Evolutionary conservation across 176 grass and related monocot species (phyloP).

Genomic region (Cenchrus americanus): DNA sequence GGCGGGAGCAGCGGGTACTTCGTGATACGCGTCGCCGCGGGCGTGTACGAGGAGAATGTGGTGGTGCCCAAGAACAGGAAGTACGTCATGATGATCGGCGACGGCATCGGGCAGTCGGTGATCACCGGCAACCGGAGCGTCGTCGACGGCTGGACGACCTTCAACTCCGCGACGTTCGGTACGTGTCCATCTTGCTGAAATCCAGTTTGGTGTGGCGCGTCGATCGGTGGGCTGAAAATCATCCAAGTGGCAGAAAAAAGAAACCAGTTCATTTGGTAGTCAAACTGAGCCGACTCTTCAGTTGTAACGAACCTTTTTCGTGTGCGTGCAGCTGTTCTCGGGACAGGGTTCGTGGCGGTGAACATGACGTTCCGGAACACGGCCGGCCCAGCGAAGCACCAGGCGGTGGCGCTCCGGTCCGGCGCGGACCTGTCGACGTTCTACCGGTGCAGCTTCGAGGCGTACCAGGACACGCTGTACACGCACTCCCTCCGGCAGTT

Average conservation of each 20-base stretch:
- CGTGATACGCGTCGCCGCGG: slow-evolving; percentile 71
- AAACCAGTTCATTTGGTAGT: not conserved
- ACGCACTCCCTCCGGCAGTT: slow-evolving; percentile 89
- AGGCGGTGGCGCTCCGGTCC: slow-evolving; percentile 81
- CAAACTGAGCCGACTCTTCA: slow-evolving; percentile 22
- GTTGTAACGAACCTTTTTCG: not conserved
- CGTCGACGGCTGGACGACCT: slow-evolving; percentile 90
- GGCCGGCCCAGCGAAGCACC: slow-evolving; percentile 72
- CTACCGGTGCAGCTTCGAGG: slow-evolving; percentile 97
- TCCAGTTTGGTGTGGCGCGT: not conserved
- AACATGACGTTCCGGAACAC: slow-evolving; percentile 97
- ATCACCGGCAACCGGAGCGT: slow-evolving; percentile 77
- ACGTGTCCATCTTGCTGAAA: not conserved
- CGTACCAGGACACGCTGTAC: slow-evolving; percentile 98
- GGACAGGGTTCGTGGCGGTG: slow-evolving; percentile 79
- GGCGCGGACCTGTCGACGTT: slow-evolving; percentile 77
- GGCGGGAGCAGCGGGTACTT: slow-evolving; percentile 65
- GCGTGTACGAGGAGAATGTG: slow-evolving; percentile 87
- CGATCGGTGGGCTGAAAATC: not conserved
- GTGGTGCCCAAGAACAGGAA: slow-evolving; percentile 78
- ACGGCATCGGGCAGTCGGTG: slow-evolving; percentile 85
- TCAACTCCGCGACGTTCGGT: slow-evolving; percentile 94
- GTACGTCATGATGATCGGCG: slow-evolving; percentile 88
- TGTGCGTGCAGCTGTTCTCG: slow-evolving; percentile 68
- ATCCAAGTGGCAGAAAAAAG: not conserved